phyloP scores from a whole-genome alignment of 352 stramenopile species.

The Elongisporangium senticosum region DNA sequence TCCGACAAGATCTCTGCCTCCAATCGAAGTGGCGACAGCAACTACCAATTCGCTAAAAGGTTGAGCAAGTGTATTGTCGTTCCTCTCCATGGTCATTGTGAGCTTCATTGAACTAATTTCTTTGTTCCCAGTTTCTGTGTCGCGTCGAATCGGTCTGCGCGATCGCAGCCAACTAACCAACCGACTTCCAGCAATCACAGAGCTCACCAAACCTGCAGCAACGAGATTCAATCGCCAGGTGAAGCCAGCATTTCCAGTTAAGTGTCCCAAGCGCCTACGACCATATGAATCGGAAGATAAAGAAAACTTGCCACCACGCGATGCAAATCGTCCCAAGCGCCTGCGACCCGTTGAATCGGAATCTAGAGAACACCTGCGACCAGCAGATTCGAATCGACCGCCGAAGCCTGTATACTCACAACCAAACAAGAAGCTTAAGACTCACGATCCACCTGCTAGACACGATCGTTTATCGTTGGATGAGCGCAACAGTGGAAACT shows the following conservation, averaged over 20 bases:
- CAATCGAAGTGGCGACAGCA: conserved; percentile 2
- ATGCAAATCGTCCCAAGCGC: conserved; percentile 9
- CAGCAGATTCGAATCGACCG: neutral
- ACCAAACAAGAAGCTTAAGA: conserved; percentile 14
- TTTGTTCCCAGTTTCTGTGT: conserved; percentile 7
- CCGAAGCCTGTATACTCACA: conserved; percentile 8
- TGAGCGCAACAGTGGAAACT: conserved; percentile 9
- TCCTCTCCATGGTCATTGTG: neutral
- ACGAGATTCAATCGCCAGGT: neutral
- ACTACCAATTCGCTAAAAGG: conserved; percentile 8
- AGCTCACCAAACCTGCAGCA: neutral
- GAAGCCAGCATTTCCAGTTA: neutral
- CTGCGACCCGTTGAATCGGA: neutral
- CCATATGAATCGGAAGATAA: neutral
- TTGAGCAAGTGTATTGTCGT: neutral
- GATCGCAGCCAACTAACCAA: conserved; percentile 4
- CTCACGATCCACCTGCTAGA: conserved; percentile 3
- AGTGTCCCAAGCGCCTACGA: neutral
- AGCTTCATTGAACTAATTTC: neutral
- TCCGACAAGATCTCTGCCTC: conserved; percentile 7
- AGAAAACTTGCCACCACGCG: conserved; percentile 9
- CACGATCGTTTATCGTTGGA: conserved; percentile 35
- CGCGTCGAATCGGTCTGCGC: conserved; percentile 23
- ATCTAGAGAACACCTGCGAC: neutral
- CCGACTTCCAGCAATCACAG: neutral